A percentile compares a stretch with the other conserved stretches of the same genome.
Evolutionary conservation across 768 basidiomycete species (phyloP).

Genomic region (Psilocybe cyanescens): DNA sequence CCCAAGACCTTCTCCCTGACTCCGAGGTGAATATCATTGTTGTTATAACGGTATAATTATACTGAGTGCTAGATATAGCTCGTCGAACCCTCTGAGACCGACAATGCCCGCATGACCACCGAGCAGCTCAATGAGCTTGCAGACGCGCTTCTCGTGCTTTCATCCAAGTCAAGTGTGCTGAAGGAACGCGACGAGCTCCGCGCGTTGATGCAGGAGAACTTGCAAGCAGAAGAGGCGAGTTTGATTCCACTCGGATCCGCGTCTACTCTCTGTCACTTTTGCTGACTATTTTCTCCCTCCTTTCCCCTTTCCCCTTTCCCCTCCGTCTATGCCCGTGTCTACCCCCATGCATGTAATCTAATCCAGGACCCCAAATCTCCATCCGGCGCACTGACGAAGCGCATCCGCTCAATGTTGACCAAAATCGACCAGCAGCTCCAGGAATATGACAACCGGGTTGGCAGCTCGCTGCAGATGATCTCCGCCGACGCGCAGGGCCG

Average conservation of each 20-base stretch:
- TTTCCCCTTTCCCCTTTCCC: neutral
- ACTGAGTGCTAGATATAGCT: slow-evolving; percentile 45
- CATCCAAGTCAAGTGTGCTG: slow-evolving; percentile 91
- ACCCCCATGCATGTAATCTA: too few relatives aligned
- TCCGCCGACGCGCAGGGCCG: slow-evolving; percentile 85
- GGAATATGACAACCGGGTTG: slow-evolving; percentile 89
- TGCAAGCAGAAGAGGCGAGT: slow-evolving; percentile 82
- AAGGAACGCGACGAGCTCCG: slow-evolving; percentile 95
- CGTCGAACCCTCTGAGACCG: slow-evolving; percentile 58
- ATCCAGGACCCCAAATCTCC: slow-evolving; percentile 76
- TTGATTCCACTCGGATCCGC: neutral
- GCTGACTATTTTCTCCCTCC: neutral
- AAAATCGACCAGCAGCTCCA: slow-evolving; percentile 93
- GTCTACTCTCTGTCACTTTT: neutral
- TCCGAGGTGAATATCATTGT: slow-evolving; percentile 61
- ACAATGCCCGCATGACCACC: slow-evolving; percentile 93
- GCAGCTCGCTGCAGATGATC: slow-evolving; percentile 84
- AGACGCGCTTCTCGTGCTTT: slow-evolving; percentile 88
- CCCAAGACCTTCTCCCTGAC: slow-evolving; percentile 84
- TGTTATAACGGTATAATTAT: neutral
- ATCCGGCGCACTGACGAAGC: slow-evolving; percentile 88
- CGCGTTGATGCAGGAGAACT: slow-evolving; percentile 91
- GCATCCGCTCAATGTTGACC: slow-evolving; percentile 93
- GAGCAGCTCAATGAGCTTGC: slow-evolving; percentile 95
- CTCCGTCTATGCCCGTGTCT: too few relatives aligned